Evolutionary conservation across 495 filamentous ascomycete genomes (phyloP), one percentile per base, ranked within the genome.

Genomic region (Pyronema domesticum): DNA sequence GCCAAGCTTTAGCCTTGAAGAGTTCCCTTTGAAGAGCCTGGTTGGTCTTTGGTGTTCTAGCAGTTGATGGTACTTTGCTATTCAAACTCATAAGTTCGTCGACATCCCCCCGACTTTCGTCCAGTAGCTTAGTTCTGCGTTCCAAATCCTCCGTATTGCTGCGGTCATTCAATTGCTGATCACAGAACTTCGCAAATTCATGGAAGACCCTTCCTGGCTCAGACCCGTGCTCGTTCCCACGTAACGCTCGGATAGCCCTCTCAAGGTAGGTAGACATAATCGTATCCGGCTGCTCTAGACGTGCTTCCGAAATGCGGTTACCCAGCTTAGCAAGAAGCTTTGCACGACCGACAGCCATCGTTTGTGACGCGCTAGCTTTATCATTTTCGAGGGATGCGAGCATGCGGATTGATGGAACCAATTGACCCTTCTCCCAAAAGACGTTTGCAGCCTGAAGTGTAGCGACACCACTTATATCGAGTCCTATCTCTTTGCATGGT

Each of bases 361-460:
- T 76, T 64, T 94, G 86, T 50, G 76, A 80, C 55, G 80, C 79
- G 2, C 83, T 61, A 7, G 78, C 71, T n/a, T 72, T 68, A 17
- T 78, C 70, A 46, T 74, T 73, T 34, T 81, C 76, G 23, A 95
- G 71, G 39, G 79, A 74, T 59, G 88, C 80, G 30, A 96, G 78
- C 74, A 95, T 88, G 40, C 78, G 73, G 47, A 99, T 94, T 0
- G 93, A 94, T 3, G 88, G 76, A n/a, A 80, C 76, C 74, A 85
- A 84, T 65, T 96, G 89, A 13, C 86, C 89, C 64, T 94, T 84
- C 53, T 89, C 87, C 91, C 91, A 99, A 11, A 99, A 70, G 40
- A 94, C 86, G 58, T 85, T 84, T 7, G 91, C 87, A 17, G 81
- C 75, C 66, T 96, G 91, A 44, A 85, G 74, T 56, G 77, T 76